These are phyloP conservation scores for Asparagopsis taxiformis DNA, from an alignment of 31 red algal species.

Conservation along the genomic window DNA sequence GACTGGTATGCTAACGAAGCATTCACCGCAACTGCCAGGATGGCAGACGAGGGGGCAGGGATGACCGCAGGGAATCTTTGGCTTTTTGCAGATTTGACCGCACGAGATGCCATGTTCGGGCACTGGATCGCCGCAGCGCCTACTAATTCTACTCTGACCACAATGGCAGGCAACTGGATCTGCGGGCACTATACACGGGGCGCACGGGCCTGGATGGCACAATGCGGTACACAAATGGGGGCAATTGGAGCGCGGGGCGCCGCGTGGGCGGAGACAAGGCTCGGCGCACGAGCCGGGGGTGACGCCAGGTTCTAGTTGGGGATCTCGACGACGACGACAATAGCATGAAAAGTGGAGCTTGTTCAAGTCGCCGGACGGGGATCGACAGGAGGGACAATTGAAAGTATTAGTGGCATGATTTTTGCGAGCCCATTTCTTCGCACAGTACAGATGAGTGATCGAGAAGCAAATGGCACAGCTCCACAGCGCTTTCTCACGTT, in stretches of 20 bases:
- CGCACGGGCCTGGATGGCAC: constrained; percentile 83
- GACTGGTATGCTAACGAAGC: constrained; percentile 32
- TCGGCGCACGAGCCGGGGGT: constrained; percentile 60
- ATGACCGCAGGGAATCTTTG: constrained; percentile 48
- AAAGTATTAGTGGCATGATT: not conserved
- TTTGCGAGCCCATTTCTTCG: constrained; percentile 45
- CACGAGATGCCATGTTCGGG: constrained; percentile 45
- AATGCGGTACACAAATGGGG: constrained; percentile 55
- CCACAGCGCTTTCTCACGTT: constrained; percentile 46
- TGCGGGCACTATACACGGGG: constrained; percentile 39
- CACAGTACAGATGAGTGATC: constrained; percentile 69
- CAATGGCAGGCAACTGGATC: constrained; percentile 54
- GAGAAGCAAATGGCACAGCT: constrained; percentile 57
- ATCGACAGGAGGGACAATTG: constrained; percentile 64
- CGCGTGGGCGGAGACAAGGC: constrained; percentile 39
- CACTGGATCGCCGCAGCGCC: constrained; percentile 54
- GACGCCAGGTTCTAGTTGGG: constrained; percentile 48
- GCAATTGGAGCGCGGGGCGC: constrained; percentile 15
- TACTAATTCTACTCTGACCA: constrained; percentile 24
- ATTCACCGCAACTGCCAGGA: constrained; percentile 39
- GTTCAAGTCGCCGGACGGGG: constrained; percentile 1
- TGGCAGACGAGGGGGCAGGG: constrained; percentile 52
- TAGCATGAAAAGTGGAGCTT: constrained; percentile 57
- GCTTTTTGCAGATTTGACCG: constrained; percentile 33
- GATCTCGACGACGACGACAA: constrained; percentile 40